A percentile compares a stretch with the other conserved stretches of the same genome.
Conservation (phyloP, 1,139 yeast species). For the Blastobotrys serpentis region DNA sequence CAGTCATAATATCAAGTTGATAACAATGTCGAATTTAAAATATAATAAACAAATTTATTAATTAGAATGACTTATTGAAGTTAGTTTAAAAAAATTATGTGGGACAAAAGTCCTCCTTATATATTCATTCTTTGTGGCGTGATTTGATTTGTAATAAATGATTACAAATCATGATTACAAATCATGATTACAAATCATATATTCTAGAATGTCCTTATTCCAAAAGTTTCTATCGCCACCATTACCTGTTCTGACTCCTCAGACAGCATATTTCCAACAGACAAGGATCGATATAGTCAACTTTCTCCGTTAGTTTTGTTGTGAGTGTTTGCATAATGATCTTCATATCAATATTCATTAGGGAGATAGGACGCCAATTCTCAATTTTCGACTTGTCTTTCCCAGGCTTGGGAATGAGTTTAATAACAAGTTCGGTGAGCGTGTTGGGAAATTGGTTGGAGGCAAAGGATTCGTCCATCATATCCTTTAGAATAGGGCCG, state of each 20-base stretch:
- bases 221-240: not conserved
- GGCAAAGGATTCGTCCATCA: not conserved
- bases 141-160: too few relatives aligned
- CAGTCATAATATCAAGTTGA: too few relatives aligned
- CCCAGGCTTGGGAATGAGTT: not conserved
- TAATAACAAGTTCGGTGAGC: not conserved
- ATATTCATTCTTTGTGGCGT: too few relatives aligned
- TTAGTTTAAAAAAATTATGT: too few relatives aligned
- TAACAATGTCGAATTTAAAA: too few relatives aligned
- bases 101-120: too few relatives aligned
- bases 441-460: not conserved
- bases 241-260: not conserved
- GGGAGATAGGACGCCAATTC: constrained; percentile 1
- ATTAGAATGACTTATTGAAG: too few relatives aligned
- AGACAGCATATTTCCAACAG: too few relatives aligned
- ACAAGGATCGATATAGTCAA: not conserved
- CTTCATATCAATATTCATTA: constrained; percentile 12
- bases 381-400: not conserved
- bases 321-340: constrained; percentile 9
- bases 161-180: too few relatives aligned
- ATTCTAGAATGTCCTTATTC: too few relatives aligned
- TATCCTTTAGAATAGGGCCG: not conserved
- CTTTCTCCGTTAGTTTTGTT: not conserved
- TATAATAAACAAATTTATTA: too few relatives aligned
- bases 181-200: too few relatives aligned